Percentiles rank a stretch among this genome's conserved stretches.
phyloP scores from a whole-genome alignment of 345 rosid genomes.

The Hibiscus mutabilis region DNA sequence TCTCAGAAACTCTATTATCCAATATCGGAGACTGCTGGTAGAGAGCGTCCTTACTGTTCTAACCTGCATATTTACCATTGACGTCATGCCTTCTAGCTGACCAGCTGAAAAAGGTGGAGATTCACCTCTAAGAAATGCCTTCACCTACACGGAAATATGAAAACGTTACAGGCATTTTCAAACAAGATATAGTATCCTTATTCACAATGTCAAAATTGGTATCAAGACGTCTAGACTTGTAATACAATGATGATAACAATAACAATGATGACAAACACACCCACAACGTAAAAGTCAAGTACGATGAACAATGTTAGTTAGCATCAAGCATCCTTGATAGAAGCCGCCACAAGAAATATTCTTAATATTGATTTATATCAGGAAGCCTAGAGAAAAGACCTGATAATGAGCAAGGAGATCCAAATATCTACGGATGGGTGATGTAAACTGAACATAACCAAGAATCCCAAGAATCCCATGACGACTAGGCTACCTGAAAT shows the following conservation, averaged over 20 bases:
- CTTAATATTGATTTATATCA: neutral
- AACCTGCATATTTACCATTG: constrained; percentile 55
- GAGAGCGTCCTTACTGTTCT: constrained; percentile 54
- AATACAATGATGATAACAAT: neutral
- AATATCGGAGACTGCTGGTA: constrained; percentile 66
- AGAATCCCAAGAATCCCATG: constrained; percentile 89
- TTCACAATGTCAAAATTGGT: neutral
- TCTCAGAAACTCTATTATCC: constrained; percentile 76
- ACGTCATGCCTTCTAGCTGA: constrained; percentile 83
- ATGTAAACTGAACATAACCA: constrained; percentile 95
- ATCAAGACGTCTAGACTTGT: neutral
- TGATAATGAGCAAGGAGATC: constrained; percentile 98
- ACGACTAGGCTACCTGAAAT: constrained; percentile 77
- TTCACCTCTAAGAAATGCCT: constrained; percentile 49
- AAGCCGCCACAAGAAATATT: neutral
- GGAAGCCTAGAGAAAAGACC: constrained; percentile 32
- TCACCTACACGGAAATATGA: constrained; percentile 2
- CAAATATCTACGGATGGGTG: constrained; percentile 94
- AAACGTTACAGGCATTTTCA: neutral
- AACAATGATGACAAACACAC: neutral
- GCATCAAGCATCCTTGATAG: neutral
- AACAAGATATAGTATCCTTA: neutral
- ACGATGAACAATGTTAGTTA: neutral
- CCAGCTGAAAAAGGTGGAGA: constrained; percentile 79
- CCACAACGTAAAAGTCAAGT: neutral